Evolutionary conservation across 2,329 filamentous ascomycete species (phyloP), one percentile per base, ranked within the genome.

Genomic region (Beauveria bassiana): DNA sequence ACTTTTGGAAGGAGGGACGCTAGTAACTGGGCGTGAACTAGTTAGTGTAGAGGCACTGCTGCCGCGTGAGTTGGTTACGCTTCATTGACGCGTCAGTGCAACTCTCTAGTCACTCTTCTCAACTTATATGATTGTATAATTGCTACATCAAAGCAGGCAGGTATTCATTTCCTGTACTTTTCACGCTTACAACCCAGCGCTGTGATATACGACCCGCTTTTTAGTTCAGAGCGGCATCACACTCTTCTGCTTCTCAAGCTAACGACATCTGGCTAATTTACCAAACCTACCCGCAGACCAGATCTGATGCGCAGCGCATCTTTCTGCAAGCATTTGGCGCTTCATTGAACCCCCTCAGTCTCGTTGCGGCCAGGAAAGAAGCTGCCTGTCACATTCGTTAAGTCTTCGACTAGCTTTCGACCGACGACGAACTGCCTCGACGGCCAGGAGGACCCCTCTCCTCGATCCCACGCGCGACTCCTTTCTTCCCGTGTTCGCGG

Each of bases 401-500:
- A 49, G 10, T 26, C 46, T 7, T 34, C 14, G 14, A 22, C 40
- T 49, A 24, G 9, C 46, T 16, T 43, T 43, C 47, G 38, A 53
- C 58, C 50, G 58, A 46, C 58, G 16, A 28, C 38, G 8, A 46
- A 46, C 38, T 26, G 55, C 31, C 55, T 40, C 42, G 20, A 18
- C 38, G 24, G 22, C 38, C 40, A 53, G 28, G 49, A 49, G 50
- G 40, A 6, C 47, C 49, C 28, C 50, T 14, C 59, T 43, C 45
- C 43, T 49, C 50, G 43, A 55, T 63, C 63, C 57, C 62, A 59
- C 59, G 50, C 64, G 66, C 62, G 65, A 63, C 66, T 66, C 67
- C 64, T 62, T 62, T 52, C 45, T 26, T 47, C 31, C 53, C 40
- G 31, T 55, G 62, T 62, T 54, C 61, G 68, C 72, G 77, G 77